Percentiles rank a stretch among this genome's conserved stretches.
Evolutionary conservation across 2,329 filamentous ascomycete genomes (phyloP).

Genomic region (Calonectria hongkongensis): DNA sequence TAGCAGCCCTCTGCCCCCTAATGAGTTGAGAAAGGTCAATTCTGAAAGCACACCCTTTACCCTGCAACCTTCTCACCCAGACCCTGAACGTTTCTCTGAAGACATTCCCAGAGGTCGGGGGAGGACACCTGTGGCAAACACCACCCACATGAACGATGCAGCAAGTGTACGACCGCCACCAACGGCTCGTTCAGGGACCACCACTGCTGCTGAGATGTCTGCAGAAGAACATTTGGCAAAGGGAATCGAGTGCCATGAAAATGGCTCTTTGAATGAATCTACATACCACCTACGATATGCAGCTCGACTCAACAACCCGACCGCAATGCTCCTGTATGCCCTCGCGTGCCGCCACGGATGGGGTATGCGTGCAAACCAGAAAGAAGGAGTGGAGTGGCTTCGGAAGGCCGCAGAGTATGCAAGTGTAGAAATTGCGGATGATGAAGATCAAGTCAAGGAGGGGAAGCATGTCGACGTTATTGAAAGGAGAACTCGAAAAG

Average conservation of each 20-base stretch:
- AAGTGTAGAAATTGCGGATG: constrained; percentile 87
- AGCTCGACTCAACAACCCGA: constrained; percentile 88
- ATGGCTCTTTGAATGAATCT: constrained; percentile 91
- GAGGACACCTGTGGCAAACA: constrained; percentile 68
- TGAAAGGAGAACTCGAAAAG: constrained; percentile 88
- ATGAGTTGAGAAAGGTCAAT: constrained; percentile 71
- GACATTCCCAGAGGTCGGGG: constrained; percentile 70
- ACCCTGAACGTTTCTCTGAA: constrained; percentile 67
- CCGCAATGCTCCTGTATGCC: constrained; percentile 96
- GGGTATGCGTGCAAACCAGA: constrained; percentile 95
- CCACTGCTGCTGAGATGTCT: constrained; percentile 81
- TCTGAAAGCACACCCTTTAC: constrained; percentile 65
- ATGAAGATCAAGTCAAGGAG: constrained; percentile 80
- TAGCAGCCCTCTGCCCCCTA: constrained; percentile 62
- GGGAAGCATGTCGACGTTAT: constrained; percentile 78
- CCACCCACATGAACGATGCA: constrained; percentile 71
- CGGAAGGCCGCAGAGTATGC: constrained; percentile 92
- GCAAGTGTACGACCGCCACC: constrained; percentile 66
- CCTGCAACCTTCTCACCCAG: constrained; percentile 65
- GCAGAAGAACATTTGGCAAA: constrained; percentile 93
- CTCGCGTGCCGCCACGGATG: constrained; percentile 96
- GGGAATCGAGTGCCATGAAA: constrained; percentile 92
- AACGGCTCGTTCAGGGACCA: constrained; percentile 68
- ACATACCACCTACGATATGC: constrained; percentile 96
- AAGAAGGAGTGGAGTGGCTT: constrained; percentile 93